phyloP scores from a whole-genome alignment of 495 filamentous ascomycete species.

The Thermothielavioides terrestris region DNA sequence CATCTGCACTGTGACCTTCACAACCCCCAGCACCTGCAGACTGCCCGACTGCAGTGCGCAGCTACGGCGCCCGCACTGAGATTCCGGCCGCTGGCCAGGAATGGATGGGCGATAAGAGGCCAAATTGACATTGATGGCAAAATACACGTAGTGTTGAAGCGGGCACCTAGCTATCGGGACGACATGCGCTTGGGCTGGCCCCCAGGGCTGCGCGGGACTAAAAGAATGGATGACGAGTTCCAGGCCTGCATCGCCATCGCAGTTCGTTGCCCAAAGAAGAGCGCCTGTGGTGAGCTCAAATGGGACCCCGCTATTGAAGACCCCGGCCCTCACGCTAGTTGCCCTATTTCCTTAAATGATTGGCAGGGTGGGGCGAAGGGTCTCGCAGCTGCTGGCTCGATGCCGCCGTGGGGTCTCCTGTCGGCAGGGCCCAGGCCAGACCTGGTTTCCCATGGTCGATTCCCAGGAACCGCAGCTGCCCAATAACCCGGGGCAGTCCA shows the following conservation, averaged over 20 bases:
- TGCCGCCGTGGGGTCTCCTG: neutral
- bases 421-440: neutral
- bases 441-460: conserved; percentile 1
- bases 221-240: conserved; percentile 9
- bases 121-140: too few relatives aligned
- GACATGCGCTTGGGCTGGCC: too few relatives aligned
- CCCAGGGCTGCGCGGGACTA: too few relatives aligned
- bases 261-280: neutral
- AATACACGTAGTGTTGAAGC: too few relatives aligned
- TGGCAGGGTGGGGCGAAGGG: neutral
- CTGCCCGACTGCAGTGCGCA: too few relatives aligned
- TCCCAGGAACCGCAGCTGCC: conserved; percentile 10
- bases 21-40: too few relatives aligned
- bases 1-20: too few relatives aligned
- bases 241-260: neutral
- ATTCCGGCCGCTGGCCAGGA: too few relatives aligned
- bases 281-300: neutral
- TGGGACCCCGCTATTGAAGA: neutral
- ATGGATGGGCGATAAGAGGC: too few relatives aligned
- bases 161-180: neutral
- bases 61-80: too few relatives aligned
- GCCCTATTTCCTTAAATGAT: neutral
- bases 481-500: too few relatives aligned
- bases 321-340: conserved; percentile 1
- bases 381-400: neutral